A percentile compares a stretch with the other conserved stretches of the same genome.
These are phyloP conservation scores for Physaria fendleri DNA, from an alignment of 345 rosid genomes.

Conservation along the genomic window DNA sequence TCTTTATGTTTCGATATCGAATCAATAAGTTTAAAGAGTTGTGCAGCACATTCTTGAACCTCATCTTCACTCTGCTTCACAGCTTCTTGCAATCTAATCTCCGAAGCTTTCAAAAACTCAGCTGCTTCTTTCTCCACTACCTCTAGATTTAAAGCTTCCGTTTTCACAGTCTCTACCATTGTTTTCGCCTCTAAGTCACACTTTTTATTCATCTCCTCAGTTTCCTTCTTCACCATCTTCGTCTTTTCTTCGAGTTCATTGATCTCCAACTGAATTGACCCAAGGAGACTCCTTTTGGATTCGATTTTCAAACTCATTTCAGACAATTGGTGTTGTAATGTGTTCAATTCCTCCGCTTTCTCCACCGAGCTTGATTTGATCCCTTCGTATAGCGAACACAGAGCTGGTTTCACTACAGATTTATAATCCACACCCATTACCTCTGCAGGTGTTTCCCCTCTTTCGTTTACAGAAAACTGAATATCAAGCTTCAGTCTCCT, in stretches of 20 bases:
- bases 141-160: conserved; percentile 45
- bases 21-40: conserved; percentile 58
- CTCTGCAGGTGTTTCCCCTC: conserved; percentile 53
- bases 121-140: conserved; percentile 67
- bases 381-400: conserved; percentile 41
- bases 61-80: conserved; percentile 50
- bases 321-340: conserved; percentile 50
- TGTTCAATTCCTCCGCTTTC: conserved; percentile 48
- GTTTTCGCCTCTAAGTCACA: conserved; percentile 55
- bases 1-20: conserved; percentile 62
- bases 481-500: conserved; percentile 64
- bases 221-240: conserved; percentile 49
- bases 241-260: conserved; percentile 58
- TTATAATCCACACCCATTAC: conserved; percentile 83
- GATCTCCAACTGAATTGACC: conserved; percentile 43
- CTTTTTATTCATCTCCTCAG: conserved; percentile 35
- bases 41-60: conserved; percentile 40
- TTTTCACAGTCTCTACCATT: conserved; percentile 46
- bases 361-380: conserved; percentile 46
- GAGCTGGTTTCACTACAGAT: conserved; percentile 51
- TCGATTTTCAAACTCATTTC: conserved; percentile 50
- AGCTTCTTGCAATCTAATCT: conserved; percentile 52
- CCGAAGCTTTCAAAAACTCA: conserved; percentile 46
- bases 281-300: conserved; percentile 32
- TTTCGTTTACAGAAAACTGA: conserved; percentile 50